These are phyloP conservation scores for Emericellopsis cladophorae DNA, from an alignment of 2,329 filamentous ascomycete species.

Conservation along the genomic window DNA sequence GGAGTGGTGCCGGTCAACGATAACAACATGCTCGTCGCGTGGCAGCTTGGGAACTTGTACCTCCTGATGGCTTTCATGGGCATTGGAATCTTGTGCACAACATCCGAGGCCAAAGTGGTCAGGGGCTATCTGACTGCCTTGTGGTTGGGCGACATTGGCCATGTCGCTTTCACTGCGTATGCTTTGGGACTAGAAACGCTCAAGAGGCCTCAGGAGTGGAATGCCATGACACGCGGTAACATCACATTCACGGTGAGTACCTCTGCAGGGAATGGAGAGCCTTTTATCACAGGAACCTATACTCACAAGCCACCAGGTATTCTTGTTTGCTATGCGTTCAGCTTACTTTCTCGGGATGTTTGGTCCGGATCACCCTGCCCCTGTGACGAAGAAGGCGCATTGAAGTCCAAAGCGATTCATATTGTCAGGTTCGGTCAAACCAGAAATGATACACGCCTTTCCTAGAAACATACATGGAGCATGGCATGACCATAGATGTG, in stretches of 20 bases:
- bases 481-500: too few relatives aligned
- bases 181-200: conserved; percentile 43
- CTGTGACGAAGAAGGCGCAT: conserved; percentile 11
- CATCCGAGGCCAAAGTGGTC: conserved; percentile 52
- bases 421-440: too few relatives aligned
- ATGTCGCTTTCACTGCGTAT: conserved; percentile 47
- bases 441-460: too few relatives aligned
- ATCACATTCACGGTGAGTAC: conserved; percentile 47
- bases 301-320: conserved; percentile 19
- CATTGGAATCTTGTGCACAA: conserved; percentile 49
- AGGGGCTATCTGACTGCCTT: conserved; percentile 54
- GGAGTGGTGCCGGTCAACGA: conserved; percentile 22
- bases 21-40: conserved; percentile 42
- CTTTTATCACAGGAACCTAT: not conserved
- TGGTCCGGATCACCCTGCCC: conserved; percentile 27
- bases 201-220: conserved; percentile 46
- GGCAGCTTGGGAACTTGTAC: conserved; percentile 60
- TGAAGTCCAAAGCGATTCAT: conserved; percentile 4
- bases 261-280: not conserved
- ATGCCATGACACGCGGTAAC: conserved; percentile 62
- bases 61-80: conserved; percentile 52
- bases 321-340: conserved; percentile 42
- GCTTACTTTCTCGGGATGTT: conserved; percentile 48
- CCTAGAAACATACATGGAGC: too few relatives aligned
- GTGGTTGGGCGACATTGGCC: conserved; percentile 53